These are phyloP conservation scores for Lobulomyces angularis DNA, from an alignment of 192 early-diverging fungal genomes.

Conservation along the genomic window DNA sequence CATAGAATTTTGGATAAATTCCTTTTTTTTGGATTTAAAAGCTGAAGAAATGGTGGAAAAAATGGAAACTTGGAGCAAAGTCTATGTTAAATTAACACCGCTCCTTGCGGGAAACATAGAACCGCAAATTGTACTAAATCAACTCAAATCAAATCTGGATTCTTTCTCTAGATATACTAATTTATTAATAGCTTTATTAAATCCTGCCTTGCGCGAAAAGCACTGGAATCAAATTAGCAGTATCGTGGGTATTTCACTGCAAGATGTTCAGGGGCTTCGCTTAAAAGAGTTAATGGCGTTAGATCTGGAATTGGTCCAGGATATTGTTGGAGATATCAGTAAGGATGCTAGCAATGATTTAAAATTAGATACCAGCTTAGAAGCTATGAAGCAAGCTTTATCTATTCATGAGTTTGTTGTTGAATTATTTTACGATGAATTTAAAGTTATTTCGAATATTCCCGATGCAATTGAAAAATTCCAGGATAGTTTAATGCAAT, in stretches of 20 bases:
- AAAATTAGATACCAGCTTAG: conserved; percentile 14
- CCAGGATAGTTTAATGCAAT: conserved; percentile 21
- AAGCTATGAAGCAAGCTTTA: conserved; percentile 18
- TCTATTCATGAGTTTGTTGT: conserved; percentile 12
- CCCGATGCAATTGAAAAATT: conserved; percentile 7
- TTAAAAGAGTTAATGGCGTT: conserved; percentile 18
- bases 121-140: conserved; percentile 6
- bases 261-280: conserved; percentile 14
- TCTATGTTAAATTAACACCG: neutral
- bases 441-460: conserved; percentile 8
- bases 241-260: conserved; percentile 17
- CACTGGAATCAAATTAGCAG: conserved; percentile 23
- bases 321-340: conserved; percentile 23
- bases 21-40: conserved; percentile 21
- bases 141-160: conserved; percentile 12
- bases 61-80: conserved; percentile 16
- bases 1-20: conserved; percentile 17
- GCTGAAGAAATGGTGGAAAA: conserved; percentile 19
- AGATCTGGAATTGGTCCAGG: conserved; percentile 25
- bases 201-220: conserved; percentile 13
- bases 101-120: conserved; percentile 1
- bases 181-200: conserved; percentile 20
- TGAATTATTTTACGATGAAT: neutral
- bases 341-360: conserved; percentile 18
- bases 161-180: conserved; percentile 16